Base-by-base conservation (phyloP, 208 protist species). In the Trichomonas vaginalis region DNA sequence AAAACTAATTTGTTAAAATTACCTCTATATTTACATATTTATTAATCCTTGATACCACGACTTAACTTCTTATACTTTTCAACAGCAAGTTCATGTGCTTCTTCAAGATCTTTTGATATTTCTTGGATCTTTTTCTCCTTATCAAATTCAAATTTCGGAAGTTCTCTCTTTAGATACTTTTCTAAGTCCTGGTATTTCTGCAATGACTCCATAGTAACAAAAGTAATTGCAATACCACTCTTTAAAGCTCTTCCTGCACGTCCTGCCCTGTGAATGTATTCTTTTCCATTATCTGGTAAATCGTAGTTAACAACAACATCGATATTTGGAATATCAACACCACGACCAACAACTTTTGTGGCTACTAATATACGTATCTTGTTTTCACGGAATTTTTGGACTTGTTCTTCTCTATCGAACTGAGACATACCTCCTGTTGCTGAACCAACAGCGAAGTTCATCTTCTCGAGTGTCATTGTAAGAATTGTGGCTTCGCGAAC, bases 281-380 rank as follows among this genome's bases (percentile, higher is more conserved):
- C 92, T 21, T 80, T 79, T 10, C 49, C n/a, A 2, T 70, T 70
- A 32, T 49, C 9, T 14, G 92, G 92, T 4, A 95, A 45, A 80
- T 95, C 51, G 35, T 95, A 95, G 40, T 95, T 95, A 35, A 95
- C 35, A 39, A 95, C 92, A 42, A 95, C 15, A 95, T 95, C 51
- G 35, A 95, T 79, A 9, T 49, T 95, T 82, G 92, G 92, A 51
- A 95, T 45, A 79, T 95, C 92, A 37, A 95, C 61, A 35, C 92
- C 92, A 45, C 92, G 47, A 14, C 49, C 35, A 10, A 80, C 39
- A 35, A 79, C 51, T 35, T 95, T 79, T 46, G 92, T 95, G 46
- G 49, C 32, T 47, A 95, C 42, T 0, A 95, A 37, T 17, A 95
- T 80, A 51, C 45, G 23, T 37, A 45, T 92, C 51, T 92, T 45